phyloP scores from a whole-genome alignment of 1,284 basidiomycete species.

The Ustilago tritici region DNA sequence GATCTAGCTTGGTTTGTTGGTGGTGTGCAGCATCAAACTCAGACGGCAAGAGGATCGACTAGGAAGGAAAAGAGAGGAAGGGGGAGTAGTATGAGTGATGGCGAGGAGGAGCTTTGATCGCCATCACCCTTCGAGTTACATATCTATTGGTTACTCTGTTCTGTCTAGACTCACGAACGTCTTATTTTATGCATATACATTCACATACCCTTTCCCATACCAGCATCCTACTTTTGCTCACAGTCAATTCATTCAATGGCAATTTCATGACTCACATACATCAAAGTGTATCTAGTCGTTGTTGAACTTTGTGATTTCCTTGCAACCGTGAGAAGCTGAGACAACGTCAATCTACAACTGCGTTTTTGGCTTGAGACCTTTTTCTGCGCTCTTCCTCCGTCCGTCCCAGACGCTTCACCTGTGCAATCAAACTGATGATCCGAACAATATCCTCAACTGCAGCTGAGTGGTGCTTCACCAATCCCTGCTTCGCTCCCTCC shows the following conservation, averaged over 20 bases:
- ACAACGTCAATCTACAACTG: not conserved
- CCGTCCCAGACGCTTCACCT: constrained; percentile 15
- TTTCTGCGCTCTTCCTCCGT: not conserved
- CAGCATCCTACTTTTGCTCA: constrained; percentile 1
- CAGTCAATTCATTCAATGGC: not conserved
- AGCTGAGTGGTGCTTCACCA: constrained; percentile 4
- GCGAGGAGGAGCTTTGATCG: constrained; percentile 37
- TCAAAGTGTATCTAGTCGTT: not conserved
- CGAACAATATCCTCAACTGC: constrained; percentile 13
- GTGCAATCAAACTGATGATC: constrained; percentile 1
- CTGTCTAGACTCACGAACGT: not conserved
- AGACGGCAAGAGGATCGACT: not conserved
- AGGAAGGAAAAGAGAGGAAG: constrained; percentile 31
- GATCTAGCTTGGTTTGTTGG: constrained; percentile 61
- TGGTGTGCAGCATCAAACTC: constrained; percentile 15
- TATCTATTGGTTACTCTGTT: not conserved
- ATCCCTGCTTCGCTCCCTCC: not conserved
- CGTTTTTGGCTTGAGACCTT: not conserved
- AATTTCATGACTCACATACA: not conserved
- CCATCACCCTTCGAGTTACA: not conserved
- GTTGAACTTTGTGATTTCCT: not conserved
- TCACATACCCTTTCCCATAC: constrained; percentile 1
- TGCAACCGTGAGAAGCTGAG: not conserved
- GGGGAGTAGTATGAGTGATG: constrained; percentile 45
- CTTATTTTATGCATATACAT: constrained; percentile 4